Base-by-base conservation (phyloP, 352 stramenopile species). In the Pythium oligandrum region DNA sequence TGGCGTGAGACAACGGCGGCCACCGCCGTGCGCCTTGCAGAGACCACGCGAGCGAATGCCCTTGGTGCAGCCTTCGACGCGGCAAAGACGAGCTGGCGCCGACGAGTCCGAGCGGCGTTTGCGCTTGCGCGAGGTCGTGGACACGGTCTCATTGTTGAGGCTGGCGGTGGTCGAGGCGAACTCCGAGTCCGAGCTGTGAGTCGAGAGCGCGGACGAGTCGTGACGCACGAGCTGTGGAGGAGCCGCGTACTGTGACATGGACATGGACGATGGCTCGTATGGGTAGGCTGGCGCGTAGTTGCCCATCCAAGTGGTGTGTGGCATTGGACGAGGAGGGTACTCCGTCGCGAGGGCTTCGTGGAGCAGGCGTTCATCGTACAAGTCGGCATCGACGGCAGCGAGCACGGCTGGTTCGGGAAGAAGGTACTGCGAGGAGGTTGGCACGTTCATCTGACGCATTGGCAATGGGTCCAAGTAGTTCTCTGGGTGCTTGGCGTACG, bases 51-150 rank as follows among this genome's bases (percentile, higher is more conserved):
- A 83, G 0, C 83, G 83, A 40, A 93, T 88, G 37, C 80, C 78
- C 44, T 89, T 87, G 51, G 67, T 83, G 53, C 83, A 93, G 17
- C 75, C 80, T 10, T 82, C 76, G 2, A 91, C 58, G 40, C 80
- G 81, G 57, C 83, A 93, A n/a, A 88, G 73, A 2, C 82, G 17
- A 26, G 17, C 17, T 26, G 17, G 82, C 1, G 75, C 71, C 3
- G 75, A 69, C 3, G 73, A 66, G 4, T 74, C 76, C 30, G 48
- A 45, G n/a, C 53, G 53, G 34, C 71, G 77, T 57, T 89, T 93
- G 56, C 37, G 60, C 40, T 58, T 62, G 12, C 44, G 50, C 2
- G 53, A 47, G 3, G 43, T n/a, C 1, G 48, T 9, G 32, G 30
- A 31, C 4, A 40, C 40, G 1, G 57, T 40, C 12, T 52, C 36